A percentile compares a stretch with the other conserved stretches of the same genome.
These are phyloP conservation scores for Carex kokanica DNA, from an alignment of 176 grass and related monocot genomes.

Conservation along the genomic window DNA sequence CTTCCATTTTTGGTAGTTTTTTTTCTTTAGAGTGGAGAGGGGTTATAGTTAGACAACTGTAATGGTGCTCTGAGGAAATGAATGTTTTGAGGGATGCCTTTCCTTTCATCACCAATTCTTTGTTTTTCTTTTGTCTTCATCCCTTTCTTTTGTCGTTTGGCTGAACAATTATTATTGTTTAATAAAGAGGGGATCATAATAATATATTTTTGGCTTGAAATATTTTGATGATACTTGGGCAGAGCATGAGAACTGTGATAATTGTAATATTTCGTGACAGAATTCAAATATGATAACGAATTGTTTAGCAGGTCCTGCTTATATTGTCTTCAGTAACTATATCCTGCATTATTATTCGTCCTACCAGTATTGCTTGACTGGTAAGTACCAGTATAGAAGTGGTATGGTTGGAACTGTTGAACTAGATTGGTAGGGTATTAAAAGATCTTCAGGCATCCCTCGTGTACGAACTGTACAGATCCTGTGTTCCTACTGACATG, in stretches of 20 bases:
- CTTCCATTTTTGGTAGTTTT: slow-evolving; percentile 24
- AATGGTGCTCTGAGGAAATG: slow-evolving; percentile 29
- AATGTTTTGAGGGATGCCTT: slow-evolving; percentile 31
- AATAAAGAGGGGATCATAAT: slow-evolving; percentile 49
- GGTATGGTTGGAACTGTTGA: background rate
- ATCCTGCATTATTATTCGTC: background rate
- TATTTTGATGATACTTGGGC: background rate
- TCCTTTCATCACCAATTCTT: slow-evolving; percentile 35
- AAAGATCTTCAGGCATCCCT: background rate
- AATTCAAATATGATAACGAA: slow-evolving; percentile 6
- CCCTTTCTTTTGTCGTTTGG: slow-evolving; percentile 20
- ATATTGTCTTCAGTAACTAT: background rate
- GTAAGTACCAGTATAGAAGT: background rate
- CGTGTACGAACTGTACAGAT: background rate
- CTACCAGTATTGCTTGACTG: background rate
- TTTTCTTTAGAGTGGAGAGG: slow-evolving; percentile 7
- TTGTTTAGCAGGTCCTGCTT: background rate
- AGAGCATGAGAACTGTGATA: background rate
- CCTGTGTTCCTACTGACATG: background rate
- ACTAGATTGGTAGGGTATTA: background rate
- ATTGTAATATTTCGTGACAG: background rate
- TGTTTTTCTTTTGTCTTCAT: slow-evolving; percentile 23
- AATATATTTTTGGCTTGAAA: background rate
- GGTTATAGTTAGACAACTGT: slow-evolving; percentile 26
- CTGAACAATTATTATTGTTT: slow-evolving; percentile 34